phyloP scores from a whole-genome alignment of 345 rosid genomes.

The Citropsis articulata region DNA sequence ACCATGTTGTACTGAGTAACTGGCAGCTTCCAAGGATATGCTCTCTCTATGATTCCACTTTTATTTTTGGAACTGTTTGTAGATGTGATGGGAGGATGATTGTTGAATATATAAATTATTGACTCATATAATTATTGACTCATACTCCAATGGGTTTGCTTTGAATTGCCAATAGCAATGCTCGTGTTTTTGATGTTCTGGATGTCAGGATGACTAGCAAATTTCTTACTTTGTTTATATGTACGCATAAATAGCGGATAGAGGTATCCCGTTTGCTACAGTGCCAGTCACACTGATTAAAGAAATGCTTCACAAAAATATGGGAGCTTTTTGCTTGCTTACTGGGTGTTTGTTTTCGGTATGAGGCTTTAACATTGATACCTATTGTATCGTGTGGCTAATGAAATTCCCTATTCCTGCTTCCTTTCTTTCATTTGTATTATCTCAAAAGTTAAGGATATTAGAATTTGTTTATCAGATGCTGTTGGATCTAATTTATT shows the following conservation, averaged over 20 bases:
- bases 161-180: neutral
- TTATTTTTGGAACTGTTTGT: neutral
- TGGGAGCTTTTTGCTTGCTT: neutral
- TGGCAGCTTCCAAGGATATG: neutral
- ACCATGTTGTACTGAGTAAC: neutral
- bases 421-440: neutral
- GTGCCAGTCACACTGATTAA: neutral
- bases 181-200: neutral
- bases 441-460: neutral
- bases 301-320: neutral
- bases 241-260: neutral
- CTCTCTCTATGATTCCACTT: conserved; percentile 5
- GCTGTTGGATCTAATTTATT: neutral
- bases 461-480: neutral
- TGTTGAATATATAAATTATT: neutral
- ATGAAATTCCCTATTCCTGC: neutral
- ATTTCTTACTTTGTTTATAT: neutral
- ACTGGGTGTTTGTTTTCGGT: neutral
- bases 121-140: neutral
- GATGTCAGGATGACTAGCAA: neutral
- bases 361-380: neutral
- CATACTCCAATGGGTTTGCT: neutral
- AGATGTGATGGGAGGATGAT: neutral
- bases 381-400: neutral
- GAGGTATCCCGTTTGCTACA: neutral